Evolutionary conservation across 2,329 filamentous ascomycete species (phyloP).

Genomic region (Aspergillus viridinutans): DNA sequence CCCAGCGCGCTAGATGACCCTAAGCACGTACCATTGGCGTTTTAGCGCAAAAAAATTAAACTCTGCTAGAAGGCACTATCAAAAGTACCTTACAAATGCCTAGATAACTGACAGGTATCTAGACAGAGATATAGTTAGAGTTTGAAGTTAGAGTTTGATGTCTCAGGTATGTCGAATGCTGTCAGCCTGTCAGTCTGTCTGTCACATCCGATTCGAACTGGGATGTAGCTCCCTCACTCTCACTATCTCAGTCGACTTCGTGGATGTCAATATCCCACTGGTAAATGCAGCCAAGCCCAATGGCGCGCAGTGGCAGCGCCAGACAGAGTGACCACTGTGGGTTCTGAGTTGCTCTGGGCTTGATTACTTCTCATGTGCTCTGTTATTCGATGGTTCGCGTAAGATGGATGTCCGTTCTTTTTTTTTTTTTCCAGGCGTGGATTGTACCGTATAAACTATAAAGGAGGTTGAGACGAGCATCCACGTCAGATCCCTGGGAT

Average conservation of each 20-base stretch:
- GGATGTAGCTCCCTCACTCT: neutral
- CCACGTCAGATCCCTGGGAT: neutral
- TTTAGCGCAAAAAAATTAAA: neutral
- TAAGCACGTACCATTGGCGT: neutral
- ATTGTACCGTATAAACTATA: neutral
- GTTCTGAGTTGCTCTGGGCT: neutral
- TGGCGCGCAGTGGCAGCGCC: neutral
- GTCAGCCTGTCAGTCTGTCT: neutral
- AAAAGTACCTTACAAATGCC: neutral
- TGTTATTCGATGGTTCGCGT: neutral
- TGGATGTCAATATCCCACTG: neutral
- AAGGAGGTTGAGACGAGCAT: neutral
- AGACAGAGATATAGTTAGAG: neutral
- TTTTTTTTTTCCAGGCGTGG: neutral
- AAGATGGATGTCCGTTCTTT: neutral
- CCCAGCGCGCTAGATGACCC: neutral
- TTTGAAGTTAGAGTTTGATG: neutral
- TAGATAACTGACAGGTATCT: neutral
- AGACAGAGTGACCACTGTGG: neutral
- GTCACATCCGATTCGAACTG: neutral
- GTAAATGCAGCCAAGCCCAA: constrained; percentile 1
- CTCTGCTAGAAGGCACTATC: neutral
- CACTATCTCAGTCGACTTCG: neutral
- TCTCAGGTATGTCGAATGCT: neutral
- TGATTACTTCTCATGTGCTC: neutral